Conservation (phyloP, 1,139 yeast species). For the Diutina neorugosa region DNA sequence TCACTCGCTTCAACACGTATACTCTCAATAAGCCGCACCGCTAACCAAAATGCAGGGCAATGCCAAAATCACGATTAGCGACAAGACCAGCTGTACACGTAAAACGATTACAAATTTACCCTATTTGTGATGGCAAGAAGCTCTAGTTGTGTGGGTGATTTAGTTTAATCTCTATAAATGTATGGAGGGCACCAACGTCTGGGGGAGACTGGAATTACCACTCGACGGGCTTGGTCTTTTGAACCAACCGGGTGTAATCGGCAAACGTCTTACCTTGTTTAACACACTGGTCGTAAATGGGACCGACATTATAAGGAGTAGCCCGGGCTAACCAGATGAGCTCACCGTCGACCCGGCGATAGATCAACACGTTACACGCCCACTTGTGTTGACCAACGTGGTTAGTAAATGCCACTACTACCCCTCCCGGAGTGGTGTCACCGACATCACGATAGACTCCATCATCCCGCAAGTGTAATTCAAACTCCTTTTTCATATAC, state of each 20-base stretch:
- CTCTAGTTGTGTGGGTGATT: no score
- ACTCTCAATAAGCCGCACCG: not conserved
- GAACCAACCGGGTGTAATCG: constrained; percentile 51
- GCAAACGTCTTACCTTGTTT: constrained; percentile 62
- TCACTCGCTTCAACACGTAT: not conserved
- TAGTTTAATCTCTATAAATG: no score
- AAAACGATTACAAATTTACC: no score
- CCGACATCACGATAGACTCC: constrained; percentile 65
- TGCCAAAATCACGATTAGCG: not conserved
- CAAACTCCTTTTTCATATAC: constrained; percentile 72
- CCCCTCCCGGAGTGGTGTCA: constrained; percentile 66
- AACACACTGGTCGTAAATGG: constrained; percentile 63
- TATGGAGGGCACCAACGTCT: no score
- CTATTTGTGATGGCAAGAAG: no score
- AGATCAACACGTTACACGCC: constrained; percentile 79
- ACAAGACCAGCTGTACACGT: no score
- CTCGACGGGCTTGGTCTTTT: constrained; percentile 36
- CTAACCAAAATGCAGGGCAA: not conserved
- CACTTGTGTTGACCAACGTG: constrained; percentile 96
- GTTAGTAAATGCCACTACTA: constrained; percentile 53
- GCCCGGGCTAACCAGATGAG: constrained; percentile 85
- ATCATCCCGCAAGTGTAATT: constrained; percentile 53
- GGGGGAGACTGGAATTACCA: no score
- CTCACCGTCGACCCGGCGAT: constrained; percentile 52
- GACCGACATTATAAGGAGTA: constrained; percentile 60